Conservation (phyloP, 2,329 filamentous ascomycete species). For the Orbilia brochopaga region DNA sequence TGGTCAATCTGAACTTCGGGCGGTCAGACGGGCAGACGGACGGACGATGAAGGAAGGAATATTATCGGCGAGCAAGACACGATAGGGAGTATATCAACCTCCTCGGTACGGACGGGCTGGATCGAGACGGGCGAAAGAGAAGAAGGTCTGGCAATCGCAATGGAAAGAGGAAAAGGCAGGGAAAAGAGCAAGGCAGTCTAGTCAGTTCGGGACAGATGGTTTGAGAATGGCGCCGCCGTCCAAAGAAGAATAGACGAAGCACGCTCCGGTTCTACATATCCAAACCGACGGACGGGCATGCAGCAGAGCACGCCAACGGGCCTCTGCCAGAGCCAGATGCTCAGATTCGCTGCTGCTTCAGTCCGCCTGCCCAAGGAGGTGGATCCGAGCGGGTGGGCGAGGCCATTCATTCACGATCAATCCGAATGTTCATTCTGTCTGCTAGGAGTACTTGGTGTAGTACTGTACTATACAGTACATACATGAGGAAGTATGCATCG, state of each 20-base stretch:
- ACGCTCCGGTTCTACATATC: conserved; percentile 2
- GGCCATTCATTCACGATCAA: too few relatives aligned
- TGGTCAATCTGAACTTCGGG: background rate
- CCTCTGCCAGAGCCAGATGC: conserved; percentile 24
- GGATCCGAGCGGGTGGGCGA: conserved; percentile 41
- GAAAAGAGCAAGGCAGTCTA: conserved; percentile 10
- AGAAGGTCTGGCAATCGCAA: conserved; percentile 11
- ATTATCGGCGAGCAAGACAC: conserved; percentile 1
- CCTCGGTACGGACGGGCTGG: background rate
- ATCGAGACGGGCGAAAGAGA: conserved; percentile 11
- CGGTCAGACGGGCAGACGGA: background rate
- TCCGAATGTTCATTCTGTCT: too few relatives aligned
- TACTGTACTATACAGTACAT: too few relatives aligned
- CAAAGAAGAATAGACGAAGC: conserved; percentile 24
- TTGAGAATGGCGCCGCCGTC: conserved; percentile 45
- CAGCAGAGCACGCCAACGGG: conserved; percentile 29
- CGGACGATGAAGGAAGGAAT: conserved; percentile 1
- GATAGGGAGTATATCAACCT: conserved; percentile 3
- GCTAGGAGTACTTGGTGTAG: too few relatives aligned
- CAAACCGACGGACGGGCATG: background rate
- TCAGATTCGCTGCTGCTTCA: conserved; percentile 17
- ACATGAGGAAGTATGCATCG: too few relatives aligned
- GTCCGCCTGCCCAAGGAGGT: conserved; percentile 49
- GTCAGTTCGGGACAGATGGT: conserved; percentile 47
- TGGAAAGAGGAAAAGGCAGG: conserved; percentile 29